Conservation (phyloP, 192 early-diverging fungal genomes). For the Mortierella hygrophila region DNA sequence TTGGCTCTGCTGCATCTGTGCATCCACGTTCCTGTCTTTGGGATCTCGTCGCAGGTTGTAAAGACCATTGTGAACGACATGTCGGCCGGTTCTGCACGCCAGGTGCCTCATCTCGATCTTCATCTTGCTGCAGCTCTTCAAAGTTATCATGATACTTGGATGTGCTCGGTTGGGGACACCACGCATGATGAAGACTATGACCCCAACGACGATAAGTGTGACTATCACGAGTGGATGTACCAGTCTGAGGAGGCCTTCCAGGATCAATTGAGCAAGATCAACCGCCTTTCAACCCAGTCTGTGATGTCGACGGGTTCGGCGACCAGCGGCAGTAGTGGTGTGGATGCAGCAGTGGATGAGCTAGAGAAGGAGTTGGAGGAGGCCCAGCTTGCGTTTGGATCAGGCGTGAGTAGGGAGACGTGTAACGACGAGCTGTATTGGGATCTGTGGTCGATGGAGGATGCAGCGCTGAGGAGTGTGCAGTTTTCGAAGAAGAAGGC, state of each 20-base stretch:
- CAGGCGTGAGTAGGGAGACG: not conserved
- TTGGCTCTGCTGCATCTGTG: slow-evolving; percentile 37
- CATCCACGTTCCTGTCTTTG: slow-evolving; percentile 28
- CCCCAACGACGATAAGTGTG: not conserved
- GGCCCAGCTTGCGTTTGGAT: not conserved
- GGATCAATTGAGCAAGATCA: not conserved
- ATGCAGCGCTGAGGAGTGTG: slow-evolving; percentile 18
- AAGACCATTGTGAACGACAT: slow-evolving; percentile 44
- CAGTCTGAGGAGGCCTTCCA: slow-evolving; percentile 16
- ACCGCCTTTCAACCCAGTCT: not conserved
- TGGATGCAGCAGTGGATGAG: not conserved
- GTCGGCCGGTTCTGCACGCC: slow-evolving; percentile 7
- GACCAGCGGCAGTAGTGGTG: not conserved
- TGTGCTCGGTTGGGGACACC: slow-evolving; percentile 11
- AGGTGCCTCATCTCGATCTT: slow-evolving; percentile 13
- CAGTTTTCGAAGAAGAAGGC: slow-evolving; percentile 22
- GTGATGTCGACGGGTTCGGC: not conserved
- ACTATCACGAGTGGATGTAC: slow-evolving; percentile 40
- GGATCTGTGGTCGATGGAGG: slow-evolving; percentile 36
- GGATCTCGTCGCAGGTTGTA: slow-evolving; percentile 37
- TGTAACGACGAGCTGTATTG: slow-evolving; percentile 47
- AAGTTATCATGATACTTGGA: slow-evolving; percentile 40
- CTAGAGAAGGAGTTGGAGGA: slow-evolving; percentile 5
- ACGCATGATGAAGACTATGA: not conserved
- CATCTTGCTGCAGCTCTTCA: slow-evolving; percentile 42